Base-by-base conservation (phyloP, 805 yeast species). In the Ogataea angusta region DNA sequence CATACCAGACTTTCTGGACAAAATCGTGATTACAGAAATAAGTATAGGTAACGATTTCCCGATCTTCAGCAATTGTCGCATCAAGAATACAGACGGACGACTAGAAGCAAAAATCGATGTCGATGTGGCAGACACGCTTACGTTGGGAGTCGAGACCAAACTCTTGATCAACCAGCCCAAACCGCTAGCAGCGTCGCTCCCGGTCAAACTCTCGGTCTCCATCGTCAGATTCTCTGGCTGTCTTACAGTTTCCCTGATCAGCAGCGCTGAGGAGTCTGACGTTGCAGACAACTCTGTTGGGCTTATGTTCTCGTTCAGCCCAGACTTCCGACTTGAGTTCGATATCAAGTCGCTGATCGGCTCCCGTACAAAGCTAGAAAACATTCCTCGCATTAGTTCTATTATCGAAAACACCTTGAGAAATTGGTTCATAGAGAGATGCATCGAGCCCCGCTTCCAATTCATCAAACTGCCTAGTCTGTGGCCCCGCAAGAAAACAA, bases 31-130 rank as follows among this genome's bases (percentile, higher is more conserved):
- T 34, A 85, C 90, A 1, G 97, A 91, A 54, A 79, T 93, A 18
- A 91, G 89, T 53, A 82, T 93, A 42, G 99, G 99, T 24, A 86
- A 88, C 58, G 97, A 90, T 62, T 93, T 82, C 59, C 99, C 99
- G 3, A 86, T 93, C 37, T 86, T 93, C 59, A 85, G 95, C 42
- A 93, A 93, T 57, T 93, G 99, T 63, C 73, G 95, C 36, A 85
- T 93, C 27, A 72, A 72, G 47, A 56, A 56, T 37, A 69, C 69
- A 26, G 62, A 74, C 63, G 68, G 80, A 13, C 64, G 81, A 30
- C 56, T 78, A 31, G 95, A 89, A 57, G 96, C 95, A 1, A 86
- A 85, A 51, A 89, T 90, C 23, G 96, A 90, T 61, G 95, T 90
- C 24, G 95, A 88, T 59, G 69, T 90, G 34, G 78, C 90, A 10